Conservation (phyloP, 1,139 yeast genomes). For the Zygoascus meyerae region DNA sequence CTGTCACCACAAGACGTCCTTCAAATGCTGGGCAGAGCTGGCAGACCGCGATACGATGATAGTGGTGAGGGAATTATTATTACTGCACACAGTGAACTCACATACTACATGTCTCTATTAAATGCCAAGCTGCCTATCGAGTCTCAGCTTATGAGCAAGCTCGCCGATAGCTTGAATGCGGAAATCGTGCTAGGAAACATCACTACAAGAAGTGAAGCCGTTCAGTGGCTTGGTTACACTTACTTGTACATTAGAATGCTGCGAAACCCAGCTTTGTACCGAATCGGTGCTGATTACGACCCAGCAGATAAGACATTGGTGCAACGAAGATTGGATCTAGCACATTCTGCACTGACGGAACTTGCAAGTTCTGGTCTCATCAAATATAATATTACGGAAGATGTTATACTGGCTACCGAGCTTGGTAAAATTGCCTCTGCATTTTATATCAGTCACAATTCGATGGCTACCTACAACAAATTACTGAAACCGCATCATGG, state of each 20-base stretch:
- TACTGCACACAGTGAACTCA: constrained; percentile 79
- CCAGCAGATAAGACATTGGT: constrained; percentile 42
- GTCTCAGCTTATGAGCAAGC: constrained; percentile 66
- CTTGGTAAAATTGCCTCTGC: constrained; percentile 83
- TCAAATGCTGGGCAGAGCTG: constrained; percentile 96
- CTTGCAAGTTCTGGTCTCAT: constrained; percentile 53
- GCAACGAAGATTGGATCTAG: constrained; percentile 58
- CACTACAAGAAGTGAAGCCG: constrained; percentile 55
- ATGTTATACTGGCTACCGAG: constrained; percentile 55
- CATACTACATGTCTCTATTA: constrained; percentile 79
- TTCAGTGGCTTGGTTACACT: constrained; percentile 73
- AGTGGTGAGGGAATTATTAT: constrained; percentile 93
- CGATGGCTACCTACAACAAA: constrained; percentile 57
- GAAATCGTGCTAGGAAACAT: constrained; percentile 77
- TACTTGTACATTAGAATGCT: constrained; percentile 80
- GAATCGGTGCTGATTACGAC: constrained; percentile 62
- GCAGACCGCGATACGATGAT: constrained; percentile 89
- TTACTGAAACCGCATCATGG: constrained; percentile 59
- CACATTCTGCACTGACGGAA: constrained; percentile 66
- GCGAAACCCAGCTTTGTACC: constrained; percentile 64
- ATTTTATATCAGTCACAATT: constrained; percentile 71
- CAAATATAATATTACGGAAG: constrained; percentile 49
- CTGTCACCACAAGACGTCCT: constrained; percentile 89
- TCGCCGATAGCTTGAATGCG: constrained; percentile 78
- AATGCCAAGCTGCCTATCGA: constrained; percentile 92